Evolutionary conservation across 2,329 filamentous ascomycete species (phyloP), one percentile per base, ranked within the genome.

Genomic region (Dactylellina leptospora): DNA sequence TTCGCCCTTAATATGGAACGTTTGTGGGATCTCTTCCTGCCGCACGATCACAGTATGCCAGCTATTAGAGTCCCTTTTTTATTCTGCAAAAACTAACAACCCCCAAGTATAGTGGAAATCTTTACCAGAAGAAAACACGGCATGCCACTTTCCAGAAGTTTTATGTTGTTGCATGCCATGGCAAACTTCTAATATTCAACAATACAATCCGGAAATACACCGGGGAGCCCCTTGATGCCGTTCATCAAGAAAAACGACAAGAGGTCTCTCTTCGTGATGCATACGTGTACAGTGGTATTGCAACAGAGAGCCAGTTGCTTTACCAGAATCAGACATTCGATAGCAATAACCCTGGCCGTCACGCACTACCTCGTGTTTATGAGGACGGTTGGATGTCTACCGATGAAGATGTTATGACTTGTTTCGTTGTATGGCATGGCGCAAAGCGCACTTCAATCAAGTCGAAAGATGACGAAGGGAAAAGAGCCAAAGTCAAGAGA

Each of bases 371-470:
- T 1, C 81, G 85, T 1, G 83, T 87, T 3, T 88, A 87, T 75
- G 82, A 85, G 56, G 86, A 88, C 73, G 82, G 82, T 16, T 88
- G 85, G 83, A 88, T 85, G 18, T 84, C 82, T 23, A 84, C 83
- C 0, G 87, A 89, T 74, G 86, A 88, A 75, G 87, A 88, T 75
- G 84, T 84, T n/a, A 86, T 87, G 80, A 87, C 85, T 0, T 87
- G 85, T 1, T 89, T 89, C 76, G 86, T 88, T n/a, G 81, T 89
- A 42, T 89, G 87, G 87, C 84, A 87, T 74, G 84, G 84, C 36
- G 82, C 83, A 73, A 82, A 81, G 69, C 87, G 86, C 76, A 83
- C 82, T 6, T 83, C 85, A 76, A 88, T 88, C 76, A 80, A 80
- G 50, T 80, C 79, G 3, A 78, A 77, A n/a, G 79, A 82, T 69